A percentile compares a stretch with the other conserved stretches of the same genome.
These are phyloP conservation scores for Carex scoparia DNA, from an alignment of 176 grass and related monocot genomes.

Conservation along the genomic window DNA sequence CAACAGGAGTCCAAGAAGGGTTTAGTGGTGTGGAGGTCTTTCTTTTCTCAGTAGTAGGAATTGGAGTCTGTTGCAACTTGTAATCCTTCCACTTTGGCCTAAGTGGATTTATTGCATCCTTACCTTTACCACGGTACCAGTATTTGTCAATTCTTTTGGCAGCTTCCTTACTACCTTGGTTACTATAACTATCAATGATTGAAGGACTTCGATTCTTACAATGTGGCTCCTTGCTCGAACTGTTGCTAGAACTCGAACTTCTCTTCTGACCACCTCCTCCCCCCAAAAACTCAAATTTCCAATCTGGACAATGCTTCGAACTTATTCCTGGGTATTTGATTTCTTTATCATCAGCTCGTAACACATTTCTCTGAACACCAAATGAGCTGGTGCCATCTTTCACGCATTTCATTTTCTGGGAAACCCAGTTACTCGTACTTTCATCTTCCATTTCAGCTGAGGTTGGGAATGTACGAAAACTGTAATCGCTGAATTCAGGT, in stretches of 20 bases:
- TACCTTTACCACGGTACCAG: conserved; percentile 20
- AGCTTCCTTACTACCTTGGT: conserved; percentile 35
- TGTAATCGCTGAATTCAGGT: conserved; percentile 25
- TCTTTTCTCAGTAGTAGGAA: conserved; percentile 26
- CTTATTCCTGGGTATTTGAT: conserved; percentile 30
- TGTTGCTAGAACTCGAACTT: conserved; percentile 13
- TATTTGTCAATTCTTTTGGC: conserved; percentile 30
- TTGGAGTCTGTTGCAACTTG: conserved; percentile 34
- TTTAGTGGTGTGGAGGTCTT: conserved; percentile 31
- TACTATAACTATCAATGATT: conserved; percentile 55
- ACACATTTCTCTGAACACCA: conserved; percentile 42
- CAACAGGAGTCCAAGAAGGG: conserved; percentile 70
- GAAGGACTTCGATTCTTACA: conserved; percentile 43
- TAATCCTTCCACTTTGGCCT: conserved; percentile 40
- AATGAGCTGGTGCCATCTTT: conserved; percentile 35
- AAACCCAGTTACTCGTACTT: conserved; percentile 30
- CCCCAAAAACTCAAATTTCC: conserved; percentile 57
- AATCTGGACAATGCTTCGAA: conserved; percentile 13
- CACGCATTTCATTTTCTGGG: conserved; percentile 28
- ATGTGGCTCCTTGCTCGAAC: conserved; percentile 26
- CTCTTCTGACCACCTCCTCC: conserved; percentile 50
- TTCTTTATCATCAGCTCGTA: conserved; percentile 22
- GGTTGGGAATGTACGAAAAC: conserved; percentile 51
- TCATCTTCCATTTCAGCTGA: conserved; percentile 49
- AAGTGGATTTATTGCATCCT: conserved; percentile 32